Evolutionary conservation across 257 asterid species (phyloP).

Genomic region (Linderniella brevidens): DNA sequence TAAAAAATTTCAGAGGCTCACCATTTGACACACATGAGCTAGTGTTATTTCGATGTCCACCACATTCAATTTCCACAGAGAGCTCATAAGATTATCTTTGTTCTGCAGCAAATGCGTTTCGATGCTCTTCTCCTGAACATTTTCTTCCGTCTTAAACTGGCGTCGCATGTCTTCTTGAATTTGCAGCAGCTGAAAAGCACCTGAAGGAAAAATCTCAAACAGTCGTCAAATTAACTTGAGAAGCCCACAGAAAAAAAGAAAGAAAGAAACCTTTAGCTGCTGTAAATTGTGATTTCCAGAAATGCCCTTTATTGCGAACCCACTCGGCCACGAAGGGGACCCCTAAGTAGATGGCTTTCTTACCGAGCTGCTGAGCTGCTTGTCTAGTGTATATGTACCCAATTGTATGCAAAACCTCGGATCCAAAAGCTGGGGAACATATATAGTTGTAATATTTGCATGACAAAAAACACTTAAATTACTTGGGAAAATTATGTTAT

Average conservation of each 20-base stretch:
- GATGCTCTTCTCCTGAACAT: slow-evolving; percentile 39
- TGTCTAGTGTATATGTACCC: slow-evolving; percentile 82
- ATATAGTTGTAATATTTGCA: background rate
- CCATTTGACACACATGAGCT: slow-evolving; percentile 81
- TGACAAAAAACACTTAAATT: background rate
- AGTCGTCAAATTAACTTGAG: no score
- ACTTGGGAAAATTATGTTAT: background rate
- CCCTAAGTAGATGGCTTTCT: slow-evolving; percentile 55
- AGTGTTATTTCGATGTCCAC: slow-evolving; percentile 82
- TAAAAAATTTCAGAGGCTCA: slow-evolving; percentile 8
- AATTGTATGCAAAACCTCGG: slow-evolving; percentile 54
- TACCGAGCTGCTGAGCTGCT: slow-evolving; percentile 59
- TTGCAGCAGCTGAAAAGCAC: slow-evolving; percentile 91
- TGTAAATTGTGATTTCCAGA: slow-evolving; percentile 73
- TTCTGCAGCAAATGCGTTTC: slow-evolving; percentile 60
- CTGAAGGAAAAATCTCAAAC: no score
- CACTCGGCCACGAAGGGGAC: slow-evolving; percentile 64
- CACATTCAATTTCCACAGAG: slow-evolving; percentile 83
- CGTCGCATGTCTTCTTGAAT: slow-evolving; percentile 69
- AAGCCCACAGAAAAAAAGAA: no score
- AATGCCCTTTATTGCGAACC: slow-evolving; percentile 79
- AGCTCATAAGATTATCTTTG: slow-evolving; percentile 54
- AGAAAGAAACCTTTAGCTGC: slow-evolving; percentile 96
- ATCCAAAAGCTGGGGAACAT: slow-evolving; percentile 52
- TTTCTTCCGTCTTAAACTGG: slow-evolving; percentile 48